Percentiles rank a stretch among this genome's conserved stretches.
These are phyloP conservation scores for Rhodotorula kratochvilovae DNA, from an alignment of 768 basidiomycete genomes.

Conservation along the genomic window DNA sequence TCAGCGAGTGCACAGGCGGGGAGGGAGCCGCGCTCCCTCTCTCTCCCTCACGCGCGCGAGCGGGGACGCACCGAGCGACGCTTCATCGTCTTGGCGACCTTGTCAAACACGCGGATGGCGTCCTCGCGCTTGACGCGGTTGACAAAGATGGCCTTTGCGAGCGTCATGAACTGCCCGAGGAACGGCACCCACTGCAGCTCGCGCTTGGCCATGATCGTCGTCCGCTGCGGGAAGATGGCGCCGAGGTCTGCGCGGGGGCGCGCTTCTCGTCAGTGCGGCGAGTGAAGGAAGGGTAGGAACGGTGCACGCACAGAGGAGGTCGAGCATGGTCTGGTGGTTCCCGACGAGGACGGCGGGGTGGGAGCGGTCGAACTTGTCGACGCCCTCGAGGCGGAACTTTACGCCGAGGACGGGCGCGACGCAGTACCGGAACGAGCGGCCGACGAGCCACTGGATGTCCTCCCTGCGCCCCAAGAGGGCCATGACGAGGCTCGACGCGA, in stretches of 20 bases:
- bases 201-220: constrained; percentile 89
- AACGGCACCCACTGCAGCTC: constrained; percentile 75
- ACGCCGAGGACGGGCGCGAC: constrained; percentile 64
- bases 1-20: no score
- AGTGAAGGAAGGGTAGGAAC: neutral
- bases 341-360: constrained; percentile 55
- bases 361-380: constrained; percentile 66
- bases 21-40: no score
- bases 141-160: constrained; percentile 86
- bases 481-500: constrained; percentile 64
- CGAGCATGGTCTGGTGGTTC: constrained; percentile 92
- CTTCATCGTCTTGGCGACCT: constrained; percentile 69
- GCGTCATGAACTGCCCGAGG: constrained; percentile 79
- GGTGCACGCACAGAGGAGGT: constrained; percentile 62
- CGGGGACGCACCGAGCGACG: constrained; percentile 46
- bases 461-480: constrained; percentile 58
- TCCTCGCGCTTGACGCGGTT: constrained; percentile 63
- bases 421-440: constrained; percentile 71
- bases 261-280: neutral
- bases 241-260: constrained; percentile 38
- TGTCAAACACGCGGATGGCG: constrained; percentile 69
- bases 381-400: constrained; percentile 73
- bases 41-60: no score
- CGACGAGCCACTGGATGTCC: constrained; percentile 71
- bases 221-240: constrained; percentile 74